Evolutionary conservation across 345 rosid species (phyloP), one percentile per base, ranked within the genome.

Genomic region (Litchi chinensis): DNA sequence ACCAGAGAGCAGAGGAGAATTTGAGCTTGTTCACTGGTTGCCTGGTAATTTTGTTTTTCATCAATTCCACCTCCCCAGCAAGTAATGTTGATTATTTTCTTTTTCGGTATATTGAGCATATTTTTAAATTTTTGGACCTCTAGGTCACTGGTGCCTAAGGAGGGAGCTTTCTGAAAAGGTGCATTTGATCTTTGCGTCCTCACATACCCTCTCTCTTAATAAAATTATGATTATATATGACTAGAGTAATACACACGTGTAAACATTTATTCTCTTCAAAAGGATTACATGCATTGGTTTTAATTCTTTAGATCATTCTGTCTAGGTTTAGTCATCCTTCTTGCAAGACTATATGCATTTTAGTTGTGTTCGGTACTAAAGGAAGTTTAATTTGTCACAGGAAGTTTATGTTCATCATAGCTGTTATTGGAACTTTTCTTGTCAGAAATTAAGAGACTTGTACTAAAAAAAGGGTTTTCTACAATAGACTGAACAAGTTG

Each of bases 21-120:
- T 69, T 57, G 79, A 62, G 71, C 77, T 54, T 50, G 70, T 67
- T 78, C 66, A 73, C 66, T 63, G 18, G 16, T 59, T 77, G 40
- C 68, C 78, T 71, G 77, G 83, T 86, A 79, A 60, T 60, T n/a
- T 65, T 68, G 54, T 63, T 37, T 69, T 8, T 68, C 37, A 68
- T 52, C 6, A 2, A 21, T 39, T 70, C 3, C 57, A 6, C 72
- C 65, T 66, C 21, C n/a, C 26, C 22, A 46, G 12, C 52, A 60
- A 56, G 48, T 18, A 26, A 64, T 62, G 60, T 24, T 78, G 37
- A 3, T 71, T 65, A 7, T 50, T 75, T 13, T 37, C 41, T 19
- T 37, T 50, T 32, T 70, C 10, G 52, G 3, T n/a, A 37, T 46
- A 37, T 40, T 39, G 22, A 24, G 73, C 6, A 64, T 16, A 22